These are phyloP conservation scores for Aspergillus steynii DNA, from an alignment of 495 filamentous ascomycete species.

Conservation along the genomic window DNA sequence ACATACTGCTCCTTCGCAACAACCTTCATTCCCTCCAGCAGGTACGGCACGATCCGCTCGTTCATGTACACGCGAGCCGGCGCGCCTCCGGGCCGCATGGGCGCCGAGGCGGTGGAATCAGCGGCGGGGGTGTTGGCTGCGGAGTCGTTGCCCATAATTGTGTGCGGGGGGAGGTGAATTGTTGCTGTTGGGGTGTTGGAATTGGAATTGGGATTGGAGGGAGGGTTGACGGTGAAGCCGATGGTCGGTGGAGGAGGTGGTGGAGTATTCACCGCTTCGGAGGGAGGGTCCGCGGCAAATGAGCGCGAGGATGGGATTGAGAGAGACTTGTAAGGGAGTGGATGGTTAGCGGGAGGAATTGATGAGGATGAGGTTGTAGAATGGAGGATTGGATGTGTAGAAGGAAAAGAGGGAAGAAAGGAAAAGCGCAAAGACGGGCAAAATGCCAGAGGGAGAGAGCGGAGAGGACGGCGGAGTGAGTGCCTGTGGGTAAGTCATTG, in stretches of 20 bases:
- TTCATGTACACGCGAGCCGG: constrained; percentile 90
- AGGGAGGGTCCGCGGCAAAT: neutral
- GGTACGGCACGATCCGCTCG: constrained; percentile 75
- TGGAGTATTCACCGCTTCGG: neutral
- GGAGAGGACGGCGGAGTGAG: neutral
- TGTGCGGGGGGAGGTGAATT: neutral
- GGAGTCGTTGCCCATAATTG: constrained; percentile 24
- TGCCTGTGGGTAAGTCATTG: neutral
- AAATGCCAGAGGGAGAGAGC: neutral
- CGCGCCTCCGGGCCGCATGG: constrained; percentile 67
- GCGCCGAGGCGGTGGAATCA: constrained; percentile 40
- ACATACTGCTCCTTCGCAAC: constrained; percentile 81
- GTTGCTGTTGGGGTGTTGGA: constrained; percentile 4
- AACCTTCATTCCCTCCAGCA: constrained; percentile 92
- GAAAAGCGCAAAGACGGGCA: neutral
- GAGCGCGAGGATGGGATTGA: neutral
- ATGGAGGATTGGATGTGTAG: neutral
- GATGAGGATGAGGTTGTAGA: no score
- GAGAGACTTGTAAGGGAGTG: neutral
- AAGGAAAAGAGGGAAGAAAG: neutral
- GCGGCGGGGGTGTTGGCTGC: constrained; percentile 38
- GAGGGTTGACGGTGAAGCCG: neutral
- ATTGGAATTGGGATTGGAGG: constrained; percentile 5
- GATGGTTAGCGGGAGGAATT: neutral
- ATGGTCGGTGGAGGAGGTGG: constrained; percentile 1